These are phyloP conservation scores for Tetracladium marchalianum DNA, from an alignment of 495 filamentous ascomycete genomes.

Conservation along the genomic window DNA sequence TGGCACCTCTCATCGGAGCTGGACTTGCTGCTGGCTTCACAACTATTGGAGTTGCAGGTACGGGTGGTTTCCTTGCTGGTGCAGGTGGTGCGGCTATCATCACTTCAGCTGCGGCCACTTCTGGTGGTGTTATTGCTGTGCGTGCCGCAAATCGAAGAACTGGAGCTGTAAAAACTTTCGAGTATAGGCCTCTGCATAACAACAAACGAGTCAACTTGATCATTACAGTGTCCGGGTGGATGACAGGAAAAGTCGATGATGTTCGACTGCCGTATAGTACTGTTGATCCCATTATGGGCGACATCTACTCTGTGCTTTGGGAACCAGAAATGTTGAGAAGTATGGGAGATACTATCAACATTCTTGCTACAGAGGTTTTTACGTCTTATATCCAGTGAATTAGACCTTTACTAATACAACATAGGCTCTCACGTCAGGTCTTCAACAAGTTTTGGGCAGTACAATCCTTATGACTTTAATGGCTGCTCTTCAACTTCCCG, in stretches of 20 bases:
- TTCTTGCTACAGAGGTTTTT: conserved; percentile 88
- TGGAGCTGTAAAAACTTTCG: conserved; percentile 89
- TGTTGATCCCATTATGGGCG: conserved; percentile 94
- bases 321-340: conserved; percentile 96
- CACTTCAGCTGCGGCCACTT: conserved; percentile 78
- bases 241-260: conserved; percentile 96
- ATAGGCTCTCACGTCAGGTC: conserved; percentile 76
- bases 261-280: conserved; percentile 92
- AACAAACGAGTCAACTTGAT: conserved; percentile 96
- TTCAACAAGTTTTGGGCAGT: conserved; percentile 89
- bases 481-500: conserved; percentile 85
- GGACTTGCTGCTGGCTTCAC: conserved; percentile 93
- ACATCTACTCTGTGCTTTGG: conserved; percentile 96
- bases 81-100: conserved; percentile 90
- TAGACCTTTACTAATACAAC: conserved; percentile 20
- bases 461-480: conserved; percentile 84
- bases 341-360: conserved; percentile 97
- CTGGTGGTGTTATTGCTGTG: conserved; percentile 75
- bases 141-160: conserved; percentile 78
- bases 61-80: conserved; percentile 80
- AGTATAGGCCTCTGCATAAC: conserved; percentile 93
- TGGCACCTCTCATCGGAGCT: conserved; percentile 90
- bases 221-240: conserved; percentile 93
- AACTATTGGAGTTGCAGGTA: conserved; percentile 87
- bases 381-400: not conserved